Evolutionary conservation across 1,284 basidiomycete species (phyloP), one percentile per base, ranked within the genome.

Genomic region (Rhodotorula glutinis): DNA sequence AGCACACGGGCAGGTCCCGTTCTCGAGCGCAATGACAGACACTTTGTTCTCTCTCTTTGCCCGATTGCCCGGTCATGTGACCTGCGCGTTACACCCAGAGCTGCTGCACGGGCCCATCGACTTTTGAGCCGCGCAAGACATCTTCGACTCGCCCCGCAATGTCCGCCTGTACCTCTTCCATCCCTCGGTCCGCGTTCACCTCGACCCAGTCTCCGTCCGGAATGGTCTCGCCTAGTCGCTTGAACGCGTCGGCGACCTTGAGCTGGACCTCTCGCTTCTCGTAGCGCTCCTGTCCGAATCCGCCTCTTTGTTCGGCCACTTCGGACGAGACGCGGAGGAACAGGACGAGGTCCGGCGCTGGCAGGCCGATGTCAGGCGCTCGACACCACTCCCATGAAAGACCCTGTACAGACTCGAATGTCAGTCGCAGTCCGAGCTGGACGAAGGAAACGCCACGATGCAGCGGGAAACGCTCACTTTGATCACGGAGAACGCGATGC

Each of bases 401-500:
- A 25, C 83, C 83, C 82, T 83, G 72, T 14, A 47, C 19, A 17
- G n/a, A 65, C 27, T 33, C 25, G 16, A 33, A 53, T 38, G 43
- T 23, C 46, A 52, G 43, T 7, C 23, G n/a, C 21, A 16, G 13
- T 23, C 4, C 47, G 46, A 57, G 65, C 17, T 19, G 43, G 43
- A 43, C 56, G 62, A 25, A 27, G 25, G 38, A 5, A 51, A 33
- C n/a, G n/a, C 47, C 27, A 16, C 4, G 60, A 30, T 41, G 30
- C 47, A 47, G 27, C 4, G 16, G 30, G n/a, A n/a, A n/a, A n/a
- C 8, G 51, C 74, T 46, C 57, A 82, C 85, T 79, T 98, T 98
- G 57, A 92, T 87, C 9, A 88, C 86, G 1, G 92, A 91, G 80
- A 97, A 98, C 2, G 93, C 94, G 71, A 95, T 89, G 1, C 95